Evolutionary conservation across 495 filamentous ascomycete genomes (phyloP), one percentile per base, ranked within the genome.

Genomic region (Penicillium alfredii): DNA sequence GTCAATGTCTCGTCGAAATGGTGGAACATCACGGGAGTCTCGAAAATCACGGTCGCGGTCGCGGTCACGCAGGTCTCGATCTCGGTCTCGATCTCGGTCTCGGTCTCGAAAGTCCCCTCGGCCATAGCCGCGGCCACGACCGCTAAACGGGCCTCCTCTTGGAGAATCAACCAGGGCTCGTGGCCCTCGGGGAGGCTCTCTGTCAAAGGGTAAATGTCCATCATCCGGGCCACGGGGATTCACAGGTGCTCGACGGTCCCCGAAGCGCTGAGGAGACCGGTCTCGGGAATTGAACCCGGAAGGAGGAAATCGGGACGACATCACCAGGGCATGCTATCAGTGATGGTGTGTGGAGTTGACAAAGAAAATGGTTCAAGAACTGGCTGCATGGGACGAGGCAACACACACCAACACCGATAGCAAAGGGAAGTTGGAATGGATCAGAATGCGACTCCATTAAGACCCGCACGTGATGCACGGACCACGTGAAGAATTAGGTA

Each of bases 181-280:
- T 0, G 84, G 84, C 3, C 78, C 84, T 22, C 81, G 68, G 2
- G 84, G 84, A 0, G 84, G 80, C 32, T 78, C 74, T 33, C 75
- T 51, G 15, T 61, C 63, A 13, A 71, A 51, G 8, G 64, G 54
- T 21, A 54, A 38, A 40, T 47, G 60, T 8, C 45, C 55, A 45
- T 69, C 66, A 40, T 69, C 64, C 10, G 59, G 51, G 30, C 60
- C 60, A 33, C 66, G 64, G 33, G 65, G 57, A 26, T 57, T 58
- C 12, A 43, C 47, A 13, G 63, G 63, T n/a, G 60, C 60, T 13
- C 64, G 64, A 46, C 66, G 64, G 42, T 70, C 66, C 25, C 58
- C 55, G 40, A 67, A 71, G 41, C 66, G 64, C 42, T 58, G 63
- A 19, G 66, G 64, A 20, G 66, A 71, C 41, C 64, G 65, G 42